Evolutionary conservation across 2,329 filamentous ascomycete species (phyloP), one percentile per base, ranked within the genome.

Genomic region (Monilinia fructigena): DNA sequence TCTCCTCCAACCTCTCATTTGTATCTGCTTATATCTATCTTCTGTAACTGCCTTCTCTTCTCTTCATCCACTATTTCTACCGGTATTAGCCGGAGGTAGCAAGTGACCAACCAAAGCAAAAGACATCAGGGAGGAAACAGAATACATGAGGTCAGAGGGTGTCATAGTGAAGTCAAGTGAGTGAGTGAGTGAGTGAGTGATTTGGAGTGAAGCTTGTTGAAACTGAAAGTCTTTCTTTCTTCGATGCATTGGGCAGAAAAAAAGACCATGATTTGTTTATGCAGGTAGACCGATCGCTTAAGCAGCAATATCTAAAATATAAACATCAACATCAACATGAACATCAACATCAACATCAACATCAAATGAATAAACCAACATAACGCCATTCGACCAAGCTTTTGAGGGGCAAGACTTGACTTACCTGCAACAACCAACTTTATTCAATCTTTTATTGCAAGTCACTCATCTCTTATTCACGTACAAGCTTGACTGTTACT

Each of bases 181-280:
- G 31, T 28, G 28, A 35, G 55, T 23, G 40, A 59, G 47, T 50
- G 47, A 50, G 31, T 28, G 28, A 35, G 55, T 23, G 40, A 59
- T 6, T 7, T n/a, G 45, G 18, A 50, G 47, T 50, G 47, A 50
- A 61, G 31, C n/a, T 26, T 61, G 28, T 38, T 26, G 47, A 7
- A 12, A 26, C 14, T 14, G 58, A 50, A 40, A 61, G 2, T 61
- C 45, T 50, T 26, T 61, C 45, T 50, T 26, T 26, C 58, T 38
- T 50, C 58, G 26, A 31, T 26, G 38, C 45, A 26, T 16, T 61
- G 14, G 45, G 12, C 16, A 38, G 14, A n/a, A 10, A 3, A 38
- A 38, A 38, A 38, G 14, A 38, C 18, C 8, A 60, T 60, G 58
- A 38, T 50, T 60, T 38, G 45, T 60, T 50, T n/a, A 50, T 48